phyloP scores from a whole-genome alignment of 2,329 filamentous ascomycete species.

The Dothiorella sarmentorum region DNA sequence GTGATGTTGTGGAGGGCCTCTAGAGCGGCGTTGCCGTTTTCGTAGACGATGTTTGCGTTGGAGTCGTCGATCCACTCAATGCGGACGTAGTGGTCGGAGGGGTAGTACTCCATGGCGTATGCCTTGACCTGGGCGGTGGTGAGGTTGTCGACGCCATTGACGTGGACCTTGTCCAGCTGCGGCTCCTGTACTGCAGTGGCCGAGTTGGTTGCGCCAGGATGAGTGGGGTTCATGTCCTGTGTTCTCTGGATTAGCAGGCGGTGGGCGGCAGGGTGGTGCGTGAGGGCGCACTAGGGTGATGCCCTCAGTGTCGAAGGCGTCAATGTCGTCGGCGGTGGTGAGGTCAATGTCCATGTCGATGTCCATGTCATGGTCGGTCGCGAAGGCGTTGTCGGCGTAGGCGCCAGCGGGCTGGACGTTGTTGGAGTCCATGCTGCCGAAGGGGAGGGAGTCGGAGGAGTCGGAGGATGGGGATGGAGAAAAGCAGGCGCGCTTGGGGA shows the following conservation, averaged over 20 bases:
- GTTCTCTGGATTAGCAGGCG: not conserved
- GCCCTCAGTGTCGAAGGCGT: conserved; percentile 24
- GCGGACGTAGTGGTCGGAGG: conserved; percentile 52
- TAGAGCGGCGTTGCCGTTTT: conserved; percentile 50
- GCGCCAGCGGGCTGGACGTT: conserved; percentile 12
- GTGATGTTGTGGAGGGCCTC: conserved; percentile 53
- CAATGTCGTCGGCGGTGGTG: conserved; percentile 24
- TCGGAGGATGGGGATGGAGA: not conserved
- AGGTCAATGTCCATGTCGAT: conserved; percentile 38
- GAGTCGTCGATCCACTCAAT: conserved; percentile 96
- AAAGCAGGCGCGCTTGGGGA: too few species aligned
- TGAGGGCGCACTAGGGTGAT: conserved; percentile 25
- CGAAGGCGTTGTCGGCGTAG: conserved; percentile 1
- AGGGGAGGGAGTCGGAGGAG: not conserved
- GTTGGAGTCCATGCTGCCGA: conserved; percentile 7
- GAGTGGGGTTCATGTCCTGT: not conserved
- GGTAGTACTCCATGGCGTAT: conserved; percentile 68
- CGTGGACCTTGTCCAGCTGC: conserved; percentile 67
- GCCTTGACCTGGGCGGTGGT: conserved; percentile 75
- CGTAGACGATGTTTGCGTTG: conserved; percentile 82
- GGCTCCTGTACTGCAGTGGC: conserved; percentile 20
- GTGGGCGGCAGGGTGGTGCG: not conserved
- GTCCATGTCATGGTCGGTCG: too few species aligned
- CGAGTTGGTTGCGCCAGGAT: not conserved
- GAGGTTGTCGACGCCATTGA: conserved; percentile 78